Evolutionary conservation across 441 rosid genomes (phyloP), one percentile per base, ranked within the genome.

Genomic region (Kokia cookei): DNA sequence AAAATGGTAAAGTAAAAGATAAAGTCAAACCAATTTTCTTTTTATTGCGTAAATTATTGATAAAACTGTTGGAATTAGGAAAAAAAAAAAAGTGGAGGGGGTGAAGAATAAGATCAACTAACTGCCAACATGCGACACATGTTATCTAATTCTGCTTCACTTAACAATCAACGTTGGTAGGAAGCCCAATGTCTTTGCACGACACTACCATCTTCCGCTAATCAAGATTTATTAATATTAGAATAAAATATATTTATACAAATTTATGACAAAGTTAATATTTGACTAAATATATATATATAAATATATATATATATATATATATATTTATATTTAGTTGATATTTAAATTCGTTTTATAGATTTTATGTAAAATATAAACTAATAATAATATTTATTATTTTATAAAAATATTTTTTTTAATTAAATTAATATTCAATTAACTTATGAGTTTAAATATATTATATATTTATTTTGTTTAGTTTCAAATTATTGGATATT

Each of bases 61-160:
- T n/a, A 7, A 51, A n/a, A 51, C 2, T n/a, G 57, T 51, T 51
- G 57, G 19, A 10, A 14, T 51, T 4, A 15, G 1, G 1, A 2
- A 43, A 2, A 2, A 43, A 43, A 43, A 57, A 24, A 22, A 2
- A 29, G 5, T 13, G 1, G 40, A 8, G 37, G 37, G 37, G 6
- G 5, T 24, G 13, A 24, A 50, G 22, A 19, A 19, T 19, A 19
- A 19, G 5, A 42, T 27, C 11, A 50, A 50, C 72, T 51, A 50
- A 50, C 72, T 8, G 26, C 13, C 22, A 29, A 67, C 40, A 68
- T 50, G 1, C 24, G 35, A 48, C 72, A 29, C 72, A 14, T 68
- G 72, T 59, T 48, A 69, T n/a, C 72, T 69, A 26, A 60, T 69
- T 7, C 72, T 3, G 7, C 47, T 69, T 69, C 61, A 69, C 72